These are phyloP conservation scores for Acanthamoeba healyi DNA, from an alignment of 208 protist genomes.

Conservation along the genomic window DNA sequence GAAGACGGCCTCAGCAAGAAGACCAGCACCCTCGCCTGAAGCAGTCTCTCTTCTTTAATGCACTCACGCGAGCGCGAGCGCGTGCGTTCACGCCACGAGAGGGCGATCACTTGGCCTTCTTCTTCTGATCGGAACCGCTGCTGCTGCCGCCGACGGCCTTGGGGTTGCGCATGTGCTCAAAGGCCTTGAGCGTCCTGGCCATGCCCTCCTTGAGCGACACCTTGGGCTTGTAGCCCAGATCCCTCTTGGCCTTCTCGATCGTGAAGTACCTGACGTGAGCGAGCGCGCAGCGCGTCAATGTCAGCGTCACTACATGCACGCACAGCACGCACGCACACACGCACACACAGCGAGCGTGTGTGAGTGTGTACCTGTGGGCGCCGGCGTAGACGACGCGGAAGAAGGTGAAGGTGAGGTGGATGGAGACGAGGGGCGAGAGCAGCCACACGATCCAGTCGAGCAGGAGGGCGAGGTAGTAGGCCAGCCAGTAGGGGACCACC, in stretches of 20 bases:
- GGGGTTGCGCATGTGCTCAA: conserved; percentile 75
- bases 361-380: neutral
- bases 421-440: conserved; percentile 32
- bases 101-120: neutral
- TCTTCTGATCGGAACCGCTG: conserved; percentile 34
- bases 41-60: neutral
- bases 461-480: conserved; percentile 75
- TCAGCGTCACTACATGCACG: too few species aligned
- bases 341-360: too few species aligned
- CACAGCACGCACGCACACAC: too few species aligned
- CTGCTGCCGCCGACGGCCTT: neutral
- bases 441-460: conserved; percentile 74
- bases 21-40: neutral
- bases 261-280: conserved; percentile 74
- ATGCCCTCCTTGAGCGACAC: conserved; percentile 81
- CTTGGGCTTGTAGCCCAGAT: conserved; percentile 81
- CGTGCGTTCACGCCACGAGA: too few species aligned
- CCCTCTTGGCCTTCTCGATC: conserved; percentile 82
- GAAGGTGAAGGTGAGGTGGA: conserved; percentile 79
- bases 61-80: too few species aligned
- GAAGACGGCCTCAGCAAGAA: neutral
- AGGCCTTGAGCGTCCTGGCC: conserved; percentile 69
- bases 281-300: too few species aligned
- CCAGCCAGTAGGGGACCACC: conserved; percentile 77
- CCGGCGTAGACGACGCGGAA: conserved; percentile 80